Base-by-base conservation (phyloP, 371 early-diverging fungal species). In the Blastocladiella emersonii region DNA sequence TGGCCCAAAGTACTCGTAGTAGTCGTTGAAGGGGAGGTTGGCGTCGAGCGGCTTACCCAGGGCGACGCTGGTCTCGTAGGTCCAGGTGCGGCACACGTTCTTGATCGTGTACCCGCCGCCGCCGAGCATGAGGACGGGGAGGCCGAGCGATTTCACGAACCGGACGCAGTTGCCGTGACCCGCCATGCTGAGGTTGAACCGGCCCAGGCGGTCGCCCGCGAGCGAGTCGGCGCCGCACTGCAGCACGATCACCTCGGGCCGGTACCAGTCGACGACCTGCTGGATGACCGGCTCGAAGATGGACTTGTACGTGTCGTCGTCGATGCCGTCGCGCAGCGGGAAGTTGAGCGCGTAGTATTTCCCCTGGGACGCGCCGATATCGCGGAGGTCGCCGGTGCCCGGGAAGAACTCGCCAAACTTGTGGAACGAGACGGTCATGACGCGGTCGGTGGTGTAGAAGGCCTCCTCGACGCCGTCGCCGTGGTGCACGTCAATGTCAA, bases 181-280 rank as follows among this genome's bases (percentile, higher is more conserved):
- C 68, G 78, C 78, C 89, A 93, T 90, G 6, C 92, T 90, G 34
- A 99, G 72, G 75, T 99, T 99, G 75, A 99, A 99, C 71, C 98
- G 93, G 34, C 99, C 99, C 56, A 99, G 78, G 62, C 95, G 88
- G 73, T 99, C 99, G 13, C 98, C 98, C 51, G 93, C 88, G 23
- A 99, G 75, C 15, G 98, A 98, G 71, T 99, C 99, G 3, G 99
- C 95, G 62, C 99, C 99, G 74, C 98, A 98, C 75, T 99, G 99
- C 69, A 99, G 70, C 27, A 99, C 95, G 61, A 99, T 84, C 1
- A 90, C 98, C 41, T 88, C 89, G 17, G 99, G 99, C 43, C 85
- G 80, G 76, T 90, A 99, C 78, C 85, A 84, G 41, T 95, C 93
- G 79, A 99, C 91, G 23, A 98, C 89, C 65, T 85, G 78, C 44